phyloP scores from a whole-genome alignment of 305 asterid genomes.

The Solanum hybrid region DNA sequence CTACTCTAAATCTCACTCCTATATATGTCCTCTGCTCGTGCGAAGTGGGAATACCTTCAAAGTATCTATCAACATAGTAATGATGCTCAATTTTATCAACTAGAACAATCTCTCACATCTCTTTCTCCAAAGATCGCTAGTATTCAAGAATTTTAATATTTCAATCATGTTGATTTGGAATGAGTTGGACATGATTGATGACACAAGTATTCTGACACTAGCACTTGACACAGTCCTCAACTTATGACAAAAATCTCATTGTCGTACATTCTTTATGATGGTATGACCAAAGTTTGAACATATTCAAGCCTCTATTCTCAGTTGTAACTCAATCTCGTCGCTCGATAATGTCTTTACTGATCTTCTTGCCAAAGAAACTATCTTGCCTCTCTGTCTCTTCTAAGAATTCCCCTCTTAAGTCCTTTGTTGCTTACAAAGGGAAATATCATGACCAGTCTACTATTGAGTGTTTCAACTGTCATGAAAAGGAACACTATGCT shows the following conservation, averaged over 20 bases:
- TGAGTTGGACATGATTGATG: neutral
- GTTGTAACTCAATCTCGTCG: neutral
- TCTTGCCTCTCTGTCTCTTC: neutral
- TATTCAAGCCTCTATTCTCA: neutral
- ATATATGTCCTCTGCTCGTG: neutral
- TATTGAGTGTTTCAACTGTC: neutral
- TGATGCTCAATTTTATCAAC: neutral
- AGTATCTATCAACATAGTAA: neutral
- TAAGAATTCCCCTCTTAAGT: neutral
- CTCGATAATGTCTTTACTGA: neutral
- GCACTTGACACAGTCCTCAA: neutral
- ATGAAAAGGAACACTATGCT: neutral
- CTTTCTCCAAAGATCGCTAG: neutral
- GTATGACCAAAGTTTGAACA: neutral
- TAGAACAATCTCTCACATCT: neutral
- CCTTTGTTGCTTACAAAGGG: neutral
- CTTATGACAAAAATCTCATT: neutral
- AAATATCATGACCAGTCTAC: neutral
- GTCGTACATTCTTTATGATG: neutral
- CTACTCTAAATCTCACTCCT: neutral
- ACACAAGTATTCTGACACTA: neutral
- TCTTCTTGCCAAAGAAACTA: neutral
- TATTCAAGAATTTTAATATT: no score
- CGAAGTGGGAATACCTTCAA: neutral
- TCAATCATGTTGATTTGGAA: neutral